phyloP scores from a whole-genome alignment of 306 rosid species.

The Sphenostylis stenocarpa region DNA sequence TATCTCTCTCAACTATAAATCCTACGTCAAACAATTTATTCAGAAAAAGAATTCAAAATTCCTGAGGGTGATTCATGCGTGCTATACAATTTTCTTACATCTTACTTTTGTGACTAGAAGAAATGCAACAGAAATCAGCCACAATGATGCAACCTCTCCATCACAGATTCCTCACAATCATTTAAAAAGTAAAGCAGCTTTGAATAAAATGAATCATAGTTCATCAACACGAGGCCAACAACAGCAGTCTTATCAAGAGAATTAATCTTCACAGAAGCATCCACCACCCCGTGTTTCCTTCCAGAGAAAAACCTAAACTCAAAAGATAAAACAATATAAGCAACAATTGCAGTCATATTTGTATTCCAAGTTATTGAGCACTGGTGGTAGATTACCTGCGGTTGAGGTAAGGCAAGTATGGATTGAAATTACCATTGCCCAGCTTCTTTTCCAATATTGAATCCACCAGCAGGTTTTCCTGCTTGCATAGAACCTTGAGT shows the following conservation, averaged over 20 bases:
- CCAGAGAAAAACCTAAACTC: constrained; percentile 86
- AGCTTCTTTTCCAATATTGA: constrained; percentile 85
- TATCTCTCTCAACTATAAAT: no score
- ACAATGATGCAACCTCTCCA: constrained; percentile 79
- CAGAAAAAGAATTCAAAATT: neutral
- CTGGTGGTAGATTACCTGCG: constrained; percentile 59
- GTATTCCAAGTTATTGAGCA: neutral
- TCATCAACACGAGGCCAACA: constrained; percentile 83
- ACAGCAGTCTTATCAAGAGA: constrained; percentile 68
- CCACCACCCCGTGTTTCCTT: constrained; percentile 91
- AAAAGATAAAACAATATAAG: constrained; percentile 26
- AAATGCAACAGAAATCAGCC: no score
- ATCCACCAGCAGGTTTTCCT: constrained; percentile 80
- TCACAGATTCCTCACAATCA: constrained; percentile 75
- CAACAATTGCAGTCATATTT: neutral
- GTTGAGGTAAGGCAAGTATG: constrained; percentile 78
- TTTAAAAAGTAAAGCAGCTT: constrained; percentile 71
- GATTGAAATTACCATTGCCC: constrained; percentile 77
- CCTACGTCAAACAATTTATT: neutral
- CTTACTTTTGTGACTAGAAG: constrained; percentile 28
- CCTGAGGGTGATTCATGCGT: constrained; percentile 5
- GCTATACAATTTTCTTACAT: constrained; percentile 56
- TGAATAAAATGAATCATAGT: constrained; percentile 76
- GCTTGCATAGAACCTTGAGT: constrained; percentile 77
- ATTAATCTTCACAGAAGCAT: constrained; percentile 59